Conservation (phyloP, 2,329 filamentous ascomycete genomes). For the Fusarium temperatum region DNA sequence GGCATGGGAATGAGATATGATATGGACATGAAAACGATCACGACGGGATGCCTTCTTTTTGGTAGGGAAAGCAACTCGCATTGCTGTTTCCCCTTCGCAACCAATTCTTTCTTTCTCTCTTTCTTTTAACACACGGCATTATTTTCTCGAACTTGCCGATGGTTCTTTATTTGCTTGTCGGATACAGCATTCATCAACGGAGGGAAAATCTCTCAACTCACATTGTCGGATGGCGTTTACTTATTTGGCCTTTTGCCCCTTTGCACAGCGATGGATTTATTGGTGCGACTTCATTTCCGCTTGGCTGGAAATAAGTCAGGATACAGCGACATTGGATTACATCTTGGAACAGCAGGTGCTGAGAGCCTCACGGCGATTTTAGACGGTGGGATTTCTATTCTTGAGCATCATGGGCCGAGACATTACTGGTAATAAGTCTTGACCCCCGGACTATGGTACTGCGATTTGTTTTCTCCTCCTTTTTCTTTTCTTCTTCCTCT, state of each 20-base stretch:
- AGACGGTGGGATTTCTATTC: slow-evolving; percentile 14
- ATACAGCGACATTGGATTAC: slow-evolving; percentile 32
- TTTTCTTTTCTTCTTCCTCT: neutral
- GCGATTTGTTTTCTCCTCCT: neutral
- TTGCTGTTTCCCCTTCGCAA: neutral
- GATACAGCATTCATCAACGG: slow-evolving; percentile 19
- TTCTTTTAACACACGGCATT: slow-evolving; percentile 16
- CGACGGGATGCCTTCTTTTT: slow-evolving; percentile 25
- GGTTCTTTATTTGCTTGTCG: slow-evolving; percentile 3
- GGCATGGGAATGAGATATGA: slow-evolving; percentile 44
- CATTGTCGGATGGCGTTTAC: slow-evolving; percentile 9
- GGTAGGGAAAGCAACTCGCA: neutral
- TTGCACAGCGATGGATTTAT: slow-evolving; percentile 42
- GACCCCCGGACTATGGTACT: neutral
- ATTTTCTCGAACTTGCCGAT: neutral
- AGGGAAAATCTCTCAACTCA: slow-evolving; percentile 22
- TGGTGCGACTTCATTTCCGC: slow-evolving; percentile 22
- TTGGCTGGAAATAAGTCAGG: slow-evolving; percentile 26
- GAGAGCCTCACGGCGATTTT: slow-evolving; percentile 44
- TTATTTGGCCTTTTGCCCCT: slow-evolving; percentile 5
- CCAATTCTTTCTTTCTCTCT: slow-evolving; percentile 7
- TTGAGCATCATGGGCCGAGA: slow-evolving; percentile 1
- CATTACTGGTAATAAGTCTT: slow-evolving; percentile 18
- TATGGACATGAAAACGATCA: slow-evolving; percentile 32
- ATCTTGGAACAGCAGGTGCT: slow-evolving; percentile 38